Conservation (phyloP, 176 grass and related monocot species). For the Lolium multiflorum region DNA sequence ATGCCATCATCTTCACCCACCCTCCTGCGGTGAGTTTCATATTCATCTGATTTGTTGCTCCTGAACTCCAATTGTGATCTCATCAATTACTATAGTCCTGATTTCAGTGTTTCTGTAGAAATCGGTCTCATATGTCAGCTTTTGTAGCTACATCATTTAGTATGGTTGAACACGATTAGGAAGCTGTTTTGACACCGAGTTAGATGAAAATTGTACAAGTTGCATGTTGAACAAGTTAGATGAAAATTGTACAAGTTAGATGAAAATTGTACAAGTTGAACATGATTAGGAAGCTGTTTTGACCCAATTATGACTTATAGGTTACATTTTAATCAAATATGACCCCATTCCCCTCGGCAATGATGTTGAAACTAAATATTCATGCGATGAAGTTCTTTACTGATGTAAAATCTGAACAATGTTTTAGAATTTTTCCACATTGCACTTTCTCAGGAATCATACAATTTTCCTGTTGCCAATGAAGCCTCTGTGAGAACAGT, state of each 20-base stretch:
- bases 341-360: neutral
- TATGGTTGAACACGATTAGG: neutral
- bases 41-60: neutral
- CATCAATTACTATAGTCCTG: neutral
- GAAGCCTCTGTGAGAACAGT: neutral
- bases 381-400: slow-evolving; percentile 4
- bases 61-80: slow-evolving; percentile 1
- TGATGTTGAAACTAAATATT: neutral
- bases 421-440: neutral
- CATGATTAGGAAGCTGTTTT: neutral
- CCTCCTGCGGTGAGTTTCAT: slow-evolving; percentile 70
- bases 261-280: neutral
- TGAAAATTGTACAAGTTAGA: neutral
- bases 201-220: neutral
- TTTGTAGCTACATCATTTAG: slow-evolving; percentile 5
- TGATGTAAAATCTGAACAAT: neutral
- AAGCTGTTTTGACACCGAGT: neutral
- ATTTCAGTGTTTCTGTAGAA: neutral
- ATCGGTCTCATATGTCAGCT: neutral
- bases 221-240: neutral
- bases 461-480: neutral
- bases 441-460: neutral
- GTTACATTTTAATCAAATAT: neutral
- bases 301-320: too few relatives aligned
- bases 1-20: slow-evolving; percentile 92